Evolutionary conservation across 2,329 filamentous ascomycete species (phyloP).

Genomic region (Neonectria punicea): DNA sequence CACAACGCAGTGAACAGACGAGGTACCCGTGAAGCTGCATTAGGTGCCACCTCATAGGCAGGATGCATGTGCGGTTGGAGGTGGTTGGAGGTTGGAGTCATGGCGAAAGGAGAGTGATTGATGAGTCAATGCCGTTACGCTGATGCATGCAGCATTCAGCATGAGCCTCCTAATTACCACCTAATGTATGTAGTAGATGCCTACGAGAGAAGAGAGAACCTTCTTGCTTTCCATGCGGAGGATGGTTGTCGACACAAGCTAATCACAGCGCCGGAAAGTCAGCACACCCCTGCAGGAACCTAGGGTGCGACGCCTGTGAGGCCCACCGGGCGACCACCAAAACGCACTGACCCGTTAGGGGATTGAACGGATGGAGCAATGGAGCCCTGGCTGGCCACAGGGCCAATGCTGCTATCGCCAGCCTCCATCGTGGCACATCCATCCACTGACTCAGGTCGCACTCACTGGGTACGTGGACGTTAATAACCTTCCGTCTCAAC

Average conservation of each 20-base stretch:
- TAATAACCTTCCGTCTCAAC: no score
- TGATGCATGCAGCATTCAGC: background rate
- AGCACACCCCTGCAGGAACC: slow-evolving; percentile 8
- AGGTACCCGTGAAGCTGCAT: background rate
- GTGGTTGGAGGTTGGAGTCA: background rate
- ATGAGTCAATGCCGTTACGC: background rate
- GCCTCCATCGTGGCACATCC: background rate
- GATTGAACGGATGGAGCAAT: background rate
- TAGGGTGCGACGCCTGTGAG: slow-evolving; percentile 6
- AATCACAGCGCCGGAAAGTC: slow-evolving; percentile 19
- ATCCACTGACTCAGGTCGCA: background rate
- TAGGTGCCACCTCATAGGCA: no score
- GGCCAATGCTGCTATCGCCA: background rate
- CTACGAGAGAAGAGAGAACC: background rate
- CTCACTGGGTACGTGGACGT: background rate
- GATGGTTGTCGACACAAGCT: slow-evolving; percentile 17
- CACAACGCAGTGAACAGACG: background rate
- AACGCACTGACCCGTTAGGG: slow-evolving; percentile 18
- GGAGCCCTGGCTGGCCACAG: background rate
- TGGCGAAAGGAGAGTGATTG: background rate
- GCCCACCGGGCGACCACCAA: slow-evolving; percentile 9
- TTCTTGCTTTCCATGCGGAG: background rate
- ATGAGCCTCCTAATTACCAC: background rate
- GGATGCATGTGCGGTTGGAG: background rate
- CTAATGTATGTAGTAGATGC: background rate